Conservation (phyloP, 176 grass and related monocot genomes). For the Thalia dealbata region DNA sequence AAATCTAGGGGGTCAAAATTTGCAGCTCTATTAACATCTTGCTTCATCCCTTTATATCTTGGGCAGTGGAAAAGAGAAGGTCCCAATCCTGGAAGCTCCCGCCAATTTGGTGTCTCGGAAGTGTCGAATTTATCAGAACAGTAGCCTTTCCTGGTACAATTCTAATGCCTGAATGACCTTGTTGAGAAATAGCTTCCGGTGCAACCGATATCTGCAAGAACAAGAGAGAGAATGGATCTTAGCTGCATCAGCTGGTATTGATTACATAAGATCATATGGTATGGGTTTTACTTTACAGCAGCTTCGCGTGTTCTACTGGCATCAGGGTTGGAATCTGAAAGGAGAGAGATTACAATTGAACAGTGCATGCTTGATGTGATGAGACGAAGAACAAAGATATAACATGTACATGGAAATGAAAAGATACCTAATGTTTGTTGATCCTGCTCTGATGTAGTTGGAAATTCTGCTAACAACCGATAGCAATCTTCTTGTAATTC, state of each 20-base stretch:
- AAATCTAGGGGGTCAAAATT: no score
- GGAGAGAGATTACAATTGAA: neutral
- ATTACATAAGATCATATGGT: neutral
- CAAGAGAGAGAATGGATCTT: neutral
- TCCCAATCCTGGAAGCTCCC: neutral
- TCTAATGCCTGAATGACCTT: constrained; percentile 73
- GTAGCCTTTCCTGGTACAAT: constrained; percentile 62
- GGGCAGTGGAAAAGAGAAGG: neutral
- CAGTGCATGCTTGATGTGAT: neutral
- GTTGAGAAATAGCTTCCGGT: constrained; percentile 63
- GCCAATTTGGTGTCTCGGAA: no score
- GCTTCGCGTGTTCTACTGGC: constrained; percentile 65
- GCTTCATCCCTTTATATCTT: neutral
- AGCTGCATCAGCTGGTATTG: neutral
- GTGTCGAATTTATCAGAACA: constrained; percentile 57
- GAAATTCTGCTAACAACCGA: constrained; percentile 53
- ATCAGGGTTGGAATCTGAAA: constrained; percentile 50
- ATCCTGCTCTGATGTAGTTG: constrained; percentile 63
- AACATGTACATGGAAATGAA: neutral
- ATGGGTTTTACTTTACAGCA: constrained; percentile 51
- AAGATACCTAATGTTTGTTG: constrained; percentile 54
- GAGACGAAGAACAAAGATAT: neutral
- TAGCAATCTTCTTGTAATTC: constrained; percentile 71
- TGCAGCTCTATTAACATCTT: neutral
- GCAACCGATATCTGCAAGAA: constrained; percentile 56